Evolutionary conservation across 371 early-diverging fungal species (phyloP), one percentile per base, ranked within the genome.

Genomic region (Circinella umbellata): DNA sequence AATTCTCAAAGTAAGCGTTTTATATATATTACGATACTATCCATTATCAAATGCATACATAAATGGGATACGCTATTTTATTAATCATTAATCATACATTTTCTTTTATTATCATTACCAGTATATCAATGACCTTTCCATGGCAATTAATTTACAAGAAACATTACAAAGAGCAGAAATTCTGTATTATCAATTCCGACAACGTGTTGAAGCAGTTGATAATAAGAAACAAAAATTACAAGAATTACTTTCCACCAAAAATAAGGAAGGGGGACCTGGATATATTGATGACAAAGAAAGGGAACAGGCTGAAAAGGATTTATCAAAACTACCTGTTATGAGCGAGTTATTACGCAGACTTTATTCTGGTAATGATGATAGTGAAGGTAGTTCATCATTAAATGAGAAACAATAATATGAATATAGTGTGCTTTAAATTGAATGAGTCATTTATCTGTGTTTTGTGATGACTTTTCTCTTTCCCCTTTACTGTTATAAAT

Each of bases 81-180:
- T 27, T 27, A 27, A 27, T 27, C 27, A 27, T 27, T 27, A 27
- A 1, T 27, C 9, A 47, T 47, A 47, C 3, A 15, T 47, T 47
- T 3, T 15, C 15, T 3, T 3, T 47, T 47, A 15, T 61, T 57
- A 17, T 47, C 63, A 20, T 55, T 34, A 61, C 38, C 75, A 92
- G 90, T 96, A 92, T 66, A 90, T 92, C 38, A 96, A 97, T 78
- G 95, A 96, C 73, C 79, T 96, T 42, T 90, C 94, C 14, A 89
- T 86, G 74, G 88, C 87, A 0, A 92, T 96, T 14, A 83, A 92
- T 46, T 75, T 96, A 39, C 89, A 92, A 54, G 90, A 91, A 51
- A 90, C 91, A 3, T 83, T 97, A 0, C 86, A 89, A 68, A 84
- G 94, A 34, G 94, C 96, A 0, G 95, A 95, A 60, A 86, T 93